These are phyloP conservation scores for Barbatosphaeria neglecta DNA, from an alignment of 495 filamentous ascomycete genomes.

Conservation along the genomic window DNA sequence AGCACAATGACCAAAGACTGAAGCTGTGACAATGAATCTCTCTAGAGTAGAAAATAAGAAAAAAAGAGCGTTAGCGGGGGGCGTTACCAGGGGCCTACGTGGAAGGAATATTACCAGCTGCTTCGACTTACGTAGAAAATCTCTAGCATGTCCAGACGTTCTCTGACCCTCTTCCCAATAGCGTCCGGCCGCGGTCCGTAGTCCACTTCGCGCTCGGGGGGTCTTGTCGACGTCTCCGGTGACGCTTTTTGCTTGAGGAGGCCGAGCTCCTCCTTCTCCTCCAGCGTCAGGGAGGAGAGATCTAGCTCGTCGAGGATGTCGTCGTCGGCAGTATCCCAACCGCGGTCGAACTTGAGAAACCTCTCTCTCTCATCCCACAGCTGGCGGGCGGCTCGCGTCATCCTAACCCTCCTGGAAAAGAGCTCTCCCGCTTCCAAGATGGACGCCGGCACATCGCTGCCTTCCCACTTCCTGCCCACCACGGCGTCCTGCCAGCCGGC, in stretches of 20 bases:
- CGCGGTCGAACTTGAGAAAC: constrained; percentile 83
- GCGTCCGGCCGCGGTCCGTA: constrained; percentile 39
- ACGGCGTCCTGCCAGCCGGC: constrained; percentile 64
- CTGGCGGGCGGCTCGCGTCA: constrained; percentile 81
- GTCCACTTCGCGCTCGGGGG: constrained; percentile 23
- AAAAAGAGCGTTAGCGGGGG: constrained; percentile 14
- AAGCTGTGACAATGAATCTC: constrained; percentile 64
- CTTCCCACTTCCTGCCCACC: constrained; percentile 76
- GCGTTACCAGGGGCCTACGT: too few relatives aligned
- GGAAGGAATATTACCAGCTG: too few relatives aligned
- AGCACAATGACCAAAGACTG: constrained; percentile 93
- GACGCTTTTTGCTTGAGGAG: constrained; percentile 14
- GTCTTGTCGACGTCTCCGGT: constrained; percentile 15
- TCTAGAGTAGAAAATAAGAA: constrained; percentile 44
- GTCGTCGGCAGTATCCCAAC: constrained; percentile 52
- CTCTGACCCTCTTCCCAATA: constrained; percentile 42
- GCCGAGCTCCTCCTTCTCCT: constrained; percentile 30
- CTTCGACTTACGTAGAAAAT: constrained; percentile 63
- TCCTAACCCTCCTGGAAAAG: constrained; percentile 78
- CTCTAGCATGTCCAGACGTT: constrained; percentile 63
- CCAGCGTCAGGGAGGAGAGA: constrained; percentile 35
- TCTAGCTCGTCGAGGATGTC: constrained; percentile 41
- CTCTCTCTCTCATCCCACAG: constrained; percentile 87
- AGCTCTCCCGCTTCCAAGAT: constrained; percentile 93
- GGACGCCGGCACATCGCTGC: constrained; percentile 78